Evolutionary conservation across 1,139 yeast species (phyloP).

Genomic region (Scheffersomyces lignicola): DNA sequence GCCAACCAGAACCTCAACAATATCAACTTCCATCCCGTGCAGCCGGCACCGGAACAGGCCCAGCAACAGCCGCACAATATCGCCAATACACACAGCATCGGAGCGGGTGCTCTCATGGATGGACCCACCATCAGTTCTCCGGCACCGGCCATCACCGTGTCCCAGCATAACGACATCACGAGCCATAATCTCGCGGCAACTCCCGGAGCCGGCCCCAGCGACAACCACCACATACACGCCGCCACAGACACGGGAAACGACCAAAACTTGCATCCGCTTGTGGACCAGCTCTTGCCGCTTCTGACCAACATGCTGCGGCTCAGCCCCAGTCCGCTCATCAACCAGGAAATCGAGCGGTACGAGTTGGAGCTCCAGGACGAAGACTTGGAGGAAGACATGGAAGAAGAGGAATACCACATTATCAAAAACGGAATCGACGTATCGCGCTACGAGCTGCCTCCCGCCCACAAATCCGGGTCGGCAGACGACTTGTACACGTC

Average conservation of each 20-base stretch:
- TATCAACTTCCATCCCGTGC: constrained; percentile 5
- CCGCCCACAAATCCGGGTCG: constrained; percentile 12
- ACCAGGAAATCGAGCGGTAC: constrained; percentile 29
- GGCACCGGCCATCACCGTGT: too few relatives aligned
- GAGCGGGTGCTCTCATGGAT: too few relatives aligned
- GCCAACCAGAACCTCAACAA: constrained; percentile 12
- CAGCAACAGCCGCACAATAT: constrained; percentile 1
- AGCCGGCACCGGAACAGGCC: constrained; percentile 1
- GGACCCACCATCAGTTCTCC: too few relatives aligned
- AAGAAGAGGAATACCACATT: constrained; percentile 14
- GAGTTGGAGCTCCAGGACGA: constrained; percentile 30
- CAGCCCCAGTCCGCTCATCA: constrained; percentile 17
- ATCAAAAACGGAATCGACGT: constrained; percentile 28
- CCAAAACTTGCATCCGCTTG: constrained; percentile 27
- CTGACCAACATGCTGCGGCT: constrained; percentile 7
- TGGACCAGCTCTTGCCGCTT: constrained; percentile 27
- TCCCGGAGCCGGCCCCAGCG: constrained; percentile 4
- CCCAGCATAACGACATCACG: too few relatives aligned
- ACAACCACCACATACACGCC: constrained; percentile 7
- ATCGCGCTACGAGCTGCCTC: constrained; percentile 29
- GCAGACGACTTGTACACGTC: constrained; percentile 30
- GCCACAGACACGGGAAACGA: background rate
- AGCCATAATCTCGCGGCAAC: too few relatives aligned
- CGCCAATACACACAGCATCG: too few relatives aligned
- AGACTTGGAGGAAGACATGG: constrained; percentile 19